Evolutionary conservation across 768 basidiomycete genomes (phyloP), one percentile per base, ranked within the genome.

Genomic region (Boletus insuetus): DNA sequence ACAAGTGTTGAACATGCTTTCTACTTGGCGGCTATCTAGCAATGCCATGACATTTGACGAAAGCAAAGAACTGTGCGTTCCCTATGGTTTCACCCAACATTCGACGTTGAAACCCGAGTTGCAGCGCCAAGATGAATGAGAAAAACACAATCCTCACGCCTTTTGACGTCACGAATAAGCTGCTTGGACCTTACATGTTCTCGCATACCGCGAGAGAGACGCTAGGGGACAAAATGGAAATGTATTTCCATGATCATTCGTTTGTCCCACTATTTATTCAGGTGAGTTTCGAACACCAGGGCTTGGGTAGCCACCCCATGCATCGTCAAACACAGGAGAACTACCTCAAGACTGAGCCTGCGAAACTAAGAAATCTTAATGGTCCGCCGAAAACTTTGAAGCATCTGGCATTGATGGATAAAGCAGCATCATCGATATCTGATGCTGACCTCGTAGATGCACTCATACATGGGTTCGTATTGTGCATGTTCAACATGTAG

Each of bases 1-100:
- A 4, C 96, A 96, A 69, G 92, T 98, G 19, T 74, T 99, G 56
- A 98, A 98, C 69, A 98, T 99, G 94, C 77, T 99, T 13, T 96
- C 97, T 6, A 98, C 96, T 0, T 98, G 94, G 91, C 94, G 87
- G 64, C 72, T 98, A n/a, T 89, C 88, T 10, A 87, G 77, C 58
- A 70, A 79, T 52, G 78, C 82, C 3, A 92, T 99, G 87, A 80
- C 86, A 61, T 98, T 92, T 68, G 95, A 98, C 60, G 85, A 97
- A 64, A 83, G 94, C 52, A 97, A 98, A 69, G 71, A 77, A n/a
- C 75, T 98, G 95, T 98, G 64, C 51, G 91, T 79, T 11, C 3
- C 32, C 10, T 16, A 2, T 37, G 10, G 5, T 11, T 22, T 42
- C 8, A 16, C 19, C 26, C 39, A 22, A 34, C 10, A n/a, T 14